These are phyloP conservation scores for Wallacemonas collosoma DNA, from an alignment of 208 protist species.

Conservation along the genomic window DNA sequence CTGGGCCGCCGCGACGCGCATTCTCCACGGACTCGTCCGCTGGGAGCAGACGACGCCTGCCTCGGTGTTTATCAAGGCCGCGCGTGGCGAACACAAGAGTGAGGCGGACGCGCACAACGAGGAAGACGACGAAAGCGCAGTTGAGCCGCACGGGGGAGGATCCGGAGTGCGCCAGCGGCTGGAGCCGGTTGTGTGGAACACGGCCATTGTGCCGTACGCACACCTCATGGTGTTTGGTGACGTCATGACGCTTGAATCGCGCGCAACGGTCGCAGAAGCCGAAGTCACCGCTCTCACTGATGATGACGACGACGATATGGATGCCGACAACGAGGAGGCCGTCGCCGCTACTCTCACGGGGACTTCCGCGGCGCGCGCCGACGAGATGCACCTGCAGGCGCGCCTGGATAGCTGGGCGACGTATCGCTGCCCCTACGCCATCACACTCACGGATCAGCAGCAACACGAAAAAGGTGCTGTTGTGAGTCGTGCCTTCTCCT, in stretches of 20 bases:
- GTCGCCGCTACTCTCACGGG: not conserved
- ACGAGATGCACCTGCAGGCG: not conserved
- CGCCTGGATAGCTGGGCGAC: not conserved
- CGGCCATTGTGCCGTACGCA: slow-evolving; percentile 68
- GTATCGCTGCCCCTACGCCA: slow-evolving; percentile 39
- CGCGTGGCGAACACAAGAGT: not conserved
- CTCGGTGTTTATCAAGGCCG: not conserved
- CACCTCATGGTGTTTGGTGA: slow-evolving; percentile 76
- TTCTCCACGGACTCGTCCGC: slow-evolving; percentile 60
- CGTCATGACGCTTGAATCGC: slow-evolving; percentile 27
- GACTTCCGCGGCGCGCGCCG: no score
- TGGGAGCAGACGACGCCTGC: slow-evolving; percentile 45
- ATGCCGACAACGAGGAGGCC: not conserved
- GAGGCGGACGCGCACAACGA: not conserved
- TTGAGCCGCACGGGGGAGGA: not conserved
- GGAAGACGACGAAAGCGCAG: not conserved
- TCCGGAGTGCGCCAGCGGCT: slow-evolving; percentile 19
- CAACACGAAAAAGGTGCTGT: slow-evolving; percentile 79
- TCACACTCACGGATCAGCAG: slow-evolving; percentile 80
- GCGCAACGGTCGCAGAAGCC: not conserved
- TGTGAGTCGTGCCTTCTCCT: slow-evolving; percentile 65
- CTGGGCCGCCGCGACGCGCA: slow-evolving; percentile 64
- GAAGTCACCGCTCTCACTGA: not conserved
- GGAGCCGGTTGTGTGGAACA: slow-evolving; percentile 70
- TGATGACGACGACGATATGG: slow-evolving; percentile 3